phyloP scores from a whole-genome alignment of 2,329 filamentous ascomycete genomes.

The Nakataea oryzae region DNA sequence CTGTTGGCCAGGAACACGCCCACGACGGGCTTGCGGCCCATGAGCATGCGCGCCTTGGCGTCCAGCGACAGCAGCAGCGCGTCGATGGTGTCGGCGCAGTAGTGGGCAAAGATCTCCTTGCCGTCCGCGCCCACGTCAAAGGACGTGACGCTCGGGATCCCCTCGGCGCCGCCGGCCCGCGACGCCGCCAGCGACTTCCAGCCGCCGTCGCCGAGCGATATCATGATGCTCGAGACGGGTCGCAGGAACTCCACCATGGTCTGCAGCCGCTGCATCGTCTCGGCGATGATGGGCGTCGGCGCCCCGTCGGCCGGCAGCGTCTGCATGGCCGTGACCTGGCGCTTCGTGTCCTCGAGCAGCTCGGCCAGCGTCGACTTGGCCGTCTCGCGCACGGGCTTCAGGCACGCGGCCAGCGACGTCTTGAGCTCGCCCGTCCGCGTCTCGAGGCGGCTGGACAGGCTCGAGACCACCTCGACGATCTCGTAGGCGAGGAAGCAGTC shows the following conservation, averaged over 20 bases:
- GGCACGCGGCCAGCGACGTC: slow-evolving; percentile 66
- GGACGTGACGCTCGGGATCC: slow-evolving; percentile 60
- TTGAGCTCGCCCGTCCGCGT: slow-evolving; percentile 79
- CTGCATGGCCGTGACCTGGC: slow-evolving; percentile 54
- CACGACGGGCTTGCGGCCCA: slow-evolving; percentile 68
- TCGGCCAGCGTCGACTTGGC: slow-evolving; percentile 78
- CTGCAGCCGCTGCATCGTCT: slow-evolving; percentile 79
- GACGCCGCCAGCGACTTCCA: slow-evolving; percentile 54
- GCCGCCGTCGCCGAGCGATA: slow-evolving; percentile 84
- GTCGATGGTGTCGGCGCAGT: slow-evolving; percentile 83
- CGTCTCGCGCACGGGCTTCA: slow-evolving; percentile 86
- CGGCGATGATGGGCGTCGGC: slow-evolving; percentile 64
- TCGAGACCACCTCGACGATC: slow-evolving; percentile 81
- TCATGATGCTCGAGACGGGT: slow-evolving; percentile 80
- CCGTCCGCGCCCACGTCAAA: slow-evolving; percentile 88
- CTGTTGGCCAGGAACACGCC: slow-evolving; percentile 91
- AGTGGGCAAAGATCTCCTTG: slow-evolving; percentile 77
- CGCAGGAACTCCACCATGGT: slow-evolving; percentile 79
- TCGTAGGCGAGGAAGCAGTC: slow-evolving; percentile 96
- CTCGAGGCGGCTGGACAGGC: slow-evolving; percentile 69
- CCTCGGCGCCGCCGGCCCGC: slow-evolving; percentile 45
- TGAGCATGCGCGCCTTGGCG: slow-evolving; percentile 57
- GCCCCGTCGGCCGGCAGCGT: slow-evolving; percentile 69
- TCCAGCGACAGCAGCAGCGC: slow-evolving; percentile 66
- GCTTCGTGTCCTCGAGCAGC: slow-evolving; percentile 73